phyloP scores from a whole-genome alignment of 2,329 filamentous ascomycete genomes.

The Myriosclerotinia curreyana region DNA sequence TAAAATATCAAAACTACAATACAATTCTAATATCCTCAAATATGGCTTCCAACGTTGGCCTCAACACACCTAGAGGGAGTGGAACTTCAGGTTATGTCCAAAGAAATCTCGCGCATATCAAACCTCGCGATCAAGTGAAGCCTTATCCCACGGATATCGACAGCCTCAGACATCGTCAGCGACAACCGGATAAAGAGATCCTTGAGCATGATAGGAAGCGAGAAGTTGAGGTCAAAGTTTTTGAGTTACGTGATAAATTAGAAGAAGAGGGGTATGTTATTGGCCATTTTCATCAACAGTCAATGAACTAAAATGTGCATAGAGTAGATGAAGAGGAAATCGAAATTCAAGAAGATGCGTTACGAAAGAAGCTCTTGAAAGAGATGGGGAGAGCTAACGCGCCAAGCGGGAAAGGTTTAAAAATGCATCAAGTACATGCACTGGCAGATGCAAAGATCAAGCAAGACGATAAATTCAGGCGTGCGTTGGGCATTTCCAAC shows the following conservation, averaged over 20 bases:
- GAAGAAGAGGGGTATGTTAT: conserved; percentile 75
- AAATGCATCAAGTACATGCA: conserved; percentile 93
- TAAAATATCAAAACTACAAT: neutral
- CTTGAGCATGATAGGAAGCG: conserved; percentile 91
- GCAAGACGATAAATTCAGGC: conserved; percentile 85
- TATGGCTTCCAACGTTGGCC: conserved; percentile 98
- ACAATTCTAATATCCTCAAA: neutral
- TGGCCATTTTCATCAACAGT: neutral
- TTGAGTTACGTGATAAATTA: conserved; percentile 84
- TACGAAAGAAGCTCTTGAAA: conserved; percentile 60
- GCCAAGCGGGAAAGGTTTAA: conserved; percentile 59
- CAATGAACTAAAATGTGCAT: conserved; percentile 21
- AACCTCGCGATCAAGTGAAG: conserved; percentile 64
- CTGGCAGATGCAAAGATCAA: conserved; percentile 93
- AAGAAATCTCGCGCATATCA: conserved; percentile 86
- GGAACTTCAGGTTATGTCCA: conserved; percentile 98
- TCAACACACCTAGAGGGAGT: conserved; percentile 88
- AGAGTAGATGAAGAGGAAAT: conserved; percentile 88
- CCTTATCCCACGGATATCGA: conserved; percentile 71
- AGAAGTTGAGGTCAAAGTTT: conserved; percentile 87
- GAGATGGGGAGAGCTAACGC: conserved; percentile 42
- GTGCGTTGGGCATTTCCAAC: conserved; percentile 80
- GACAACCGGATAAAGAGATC: conserved; percentile 87
- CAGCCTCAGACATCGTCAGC: conserved; percentile 68
- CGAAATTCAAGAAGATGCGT: conserved; percentile 65